phyloP scores from a whole-genome alignment of 2,329 filamentous ascomycete genomes.

The Verticillium tricorpus region DNA sequence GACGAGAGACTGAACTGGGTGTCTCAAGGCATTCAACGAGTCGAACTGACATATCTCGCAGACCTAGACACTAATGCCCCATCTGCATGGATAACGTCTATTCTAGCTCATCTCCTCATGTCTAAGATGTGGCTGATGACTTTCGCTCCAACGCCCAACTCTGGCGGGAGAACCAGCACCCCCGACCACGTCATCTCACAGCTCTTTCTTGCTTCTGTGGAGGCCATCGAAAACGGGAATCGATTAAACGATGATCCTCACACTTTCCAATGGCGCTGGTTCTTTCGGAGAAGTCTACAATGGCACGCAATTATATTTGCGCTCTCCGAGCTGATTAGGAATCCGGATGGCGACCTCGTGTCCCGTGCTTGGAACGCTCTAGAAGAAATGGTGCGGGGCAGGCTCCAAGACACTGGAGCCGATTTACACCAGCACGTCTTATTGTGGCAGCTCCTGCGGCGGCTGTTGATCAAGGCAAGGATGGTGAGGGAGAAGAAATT shows the following conservation, averaged over 20 bases:
- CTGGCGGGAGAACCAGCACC: neutral
- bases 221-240: neutral
- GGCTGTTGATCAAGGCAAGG: slow-evolving; percentile 2
- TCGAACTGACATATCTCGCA: neutral
- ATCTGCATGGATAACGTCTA: neutral
- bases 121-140: neutral
- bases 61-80: neutral
- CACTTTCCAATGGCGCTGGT: neutral
- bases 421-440: neutral
- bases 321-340: neutral
- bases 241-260: neutral
- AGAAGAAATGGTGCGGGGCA: neutral
- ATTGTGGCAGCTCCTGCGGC: neutral
- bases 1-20: neutral
- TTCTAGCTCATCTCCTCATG: neutral
- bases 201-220: neutral
- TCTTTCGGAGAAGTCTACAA: neutral
- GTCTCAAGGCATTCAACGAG: neutral
- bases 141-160: neutral
- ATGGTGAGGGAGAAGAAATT: neutral
- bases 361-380: neutral
- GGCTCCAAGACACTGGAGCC: neutral
- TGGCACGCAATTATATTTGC: neutral
- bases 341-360: neutral
- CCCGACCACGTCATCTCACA: neutral